Percentiles rank a stretch among this genome's conserved stretches.
These are phyloP conservation scores for Gloeopeniophorella convolvens DNA, from an alignment of 768 basidiomycete genomes.

Conservation along the genomic window DNA sequence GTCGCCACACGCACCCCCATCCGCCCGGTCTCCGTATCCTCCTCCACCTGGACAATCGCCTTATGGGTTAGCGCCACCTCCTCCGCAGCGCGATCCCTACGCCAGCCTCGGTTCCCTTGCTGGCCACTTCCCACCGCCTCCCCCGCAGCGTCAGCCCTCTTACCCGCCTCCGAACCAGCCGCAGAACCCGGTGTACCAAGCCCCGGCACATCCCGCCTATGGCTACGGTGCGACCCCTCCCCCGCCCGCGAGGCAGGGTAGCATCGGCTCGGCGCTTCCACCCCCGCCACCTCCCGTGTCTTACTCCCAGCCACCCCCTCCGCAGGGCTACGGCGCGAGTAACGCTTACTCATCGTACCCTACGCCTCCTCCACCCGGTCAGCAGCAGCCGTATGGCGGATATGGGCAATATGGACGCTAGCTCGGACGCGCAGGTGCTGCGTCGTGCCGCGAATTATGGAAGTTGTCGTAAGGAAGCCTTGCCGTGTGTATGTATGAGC, in stretches of 20 bases:
- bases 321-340: slow-evolving; percentile 13
- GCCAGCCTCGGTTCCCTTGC: slow-evolving; percentile 14
- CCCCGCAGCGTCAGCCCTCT: slow-evolving; percentile 24
- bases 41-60: slow-evolving; percentile 5
- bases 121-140: slow-evolving; percentile 20
- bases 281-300: slow-evolving; percentile 27
- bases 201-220: too few relatives aligned
- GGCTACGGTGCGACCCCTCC: too few relatives aligned
- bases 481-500: not conserved
- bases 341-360: slow-evolving; percentile 4
- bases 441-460: not conserved
- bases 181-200: not conserved
- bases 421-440: not conserved
- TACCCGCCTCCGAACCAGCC: slow-evolving; percentile 18
- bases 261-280: slow-evolving; percentile 21
- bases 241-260: slow-evolving; percentile 15
- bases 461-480: slow-evolving; percentile 8
- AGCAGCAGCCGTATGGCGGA: slow-evolving; percentile 27
- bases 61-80: slow-evolving; percentile 19
- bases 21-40: slow-evolving; percentile 12
- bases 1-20: slow-evolving; percentile 3
- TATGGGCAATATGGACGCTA: slow-evolving; percentile 31
- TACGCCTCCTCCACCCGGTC: slow-evolving; percentile 23
- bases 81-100: slow-evolving; percentile 24
- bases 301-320: slow-evolving; percentile 23